phyloP scores from a whole-genome alignment of 2,329 filamentous ascomycete genomes.

The Metarhizium anisopliae region DNA sequence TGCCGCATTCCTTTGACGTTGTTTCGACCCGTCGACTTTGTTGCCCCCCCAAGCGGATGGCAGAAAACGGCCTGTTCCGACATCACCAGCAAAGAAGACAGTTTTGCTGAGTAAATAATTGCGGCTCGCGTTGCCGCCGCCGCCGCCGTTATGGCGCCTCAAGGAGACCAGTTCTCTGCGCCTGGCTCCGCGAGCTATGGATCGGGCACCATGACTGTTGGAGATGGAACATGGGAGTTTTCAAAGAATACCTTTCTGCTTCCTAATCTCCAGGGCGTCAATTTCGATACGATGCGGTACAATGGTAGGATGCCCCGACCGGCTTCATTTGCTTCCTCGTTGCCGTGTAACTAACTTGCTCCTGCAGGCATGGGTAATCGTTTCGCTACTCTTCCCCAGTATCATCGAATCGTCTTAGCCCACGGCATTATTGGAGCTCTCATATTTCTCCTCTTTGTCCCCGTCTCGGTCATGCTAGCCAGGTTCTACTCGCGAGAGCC shows the following conservation, averaged over 20 bases:
- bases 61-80: neutral
- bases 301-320: constrained; percentile 50
- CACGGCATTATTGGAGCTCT: constrained; percentile 66
- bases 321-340: neutral
- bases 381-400: constrained; percentile 59
- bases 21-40: neutral
- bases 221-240: constrained; percentile 78
- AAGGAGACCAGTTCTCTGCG: constrained; percentile 51
- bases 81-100: neutral
- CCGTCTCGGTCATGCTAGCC: constrained; percentile 62
- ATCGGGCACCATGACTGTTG: constrained; percentile 66
- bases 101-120: neutral
- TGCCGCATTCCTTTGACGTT: constrained; percentile 1
- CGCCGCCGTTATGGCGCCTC: constrained; percentile 42
- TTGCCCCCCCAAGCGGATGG: neutral
- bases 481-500: constrained; percentile 60
- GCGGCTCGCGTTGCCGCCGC: constrained; percentile 16
- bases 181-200: constrained; percentile 65
- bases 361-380: constrained; percentile 71
- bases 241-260: constrained; percentile 68
- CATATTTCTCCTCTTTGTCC: constrained; percentile 66
- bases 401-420: constrained; percentile 60
- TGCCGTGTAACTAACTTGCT: neutral
- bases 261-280: constrained; percentile 66
- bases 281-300: constrained; percentile 75